Evolutionary conservation across 768 basidiomycete species (phyloP), one percentile per base, ranked within the genome.

Genomic region (Xerocomellus intermedius): DNA sequence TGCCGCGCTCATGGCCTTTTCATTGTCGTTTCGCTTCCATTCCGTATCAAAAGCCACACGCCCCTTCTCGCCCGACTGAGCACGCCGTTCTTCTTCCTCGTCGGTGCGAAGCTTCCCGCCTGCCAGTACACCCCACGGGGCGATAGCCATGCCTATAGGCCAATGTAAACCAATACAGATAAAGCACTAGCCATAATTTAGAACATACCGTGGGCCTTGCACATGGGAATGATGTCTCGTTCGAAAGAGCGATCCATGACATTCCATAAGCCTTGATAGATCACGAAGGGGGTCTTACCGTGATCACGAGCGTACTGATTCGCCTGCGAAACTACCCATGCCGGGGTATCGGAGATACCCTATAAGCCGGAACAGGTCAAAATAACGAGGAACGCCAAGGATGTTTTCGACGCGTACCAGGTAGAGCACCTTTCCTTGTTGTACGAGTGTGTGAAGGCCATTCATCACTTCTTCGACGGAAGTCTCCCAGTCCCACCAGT

Each of bases 201-300:
- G n/a, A 45, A 39, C 66, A 56, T 10, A 67, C 75, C 78, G 71
- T 78, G 8, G 2, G 55, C 54, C 38, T 44, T 62, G 48, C 60
- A 62, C 60, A 62, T 62, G 1, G 77, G 77, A 49, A 83, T 77
- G 50, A 83, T 79, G 2, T 83, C 82, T 8, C 81, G 73, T 64
- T 84, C 82, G 42, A 82, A 72, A 26, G 77, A 76, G 37, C 82
- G 74, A 5, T 73, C 58, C 54, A 79, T 64, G 17, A 77, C 64
- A 59, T 72, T 77, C 77, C 77, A 79, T 8, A 50, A 54, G 4
- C 78, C 82, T 68, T 80, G 82, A 63, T 83, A 84, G 28, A 84
- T 71, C 24, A 73, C 70, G 62, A 84, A 85, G 3, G 78, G 82
- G 0, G 79, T 75, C 49, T 79, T 65, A 0, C 71, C 79, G 47